These are phyloP conservation scores for Backusella westeae DNA, from an alignment of 192 early-diverging fungal genomes.

Conservation along the genomic window DNA sequence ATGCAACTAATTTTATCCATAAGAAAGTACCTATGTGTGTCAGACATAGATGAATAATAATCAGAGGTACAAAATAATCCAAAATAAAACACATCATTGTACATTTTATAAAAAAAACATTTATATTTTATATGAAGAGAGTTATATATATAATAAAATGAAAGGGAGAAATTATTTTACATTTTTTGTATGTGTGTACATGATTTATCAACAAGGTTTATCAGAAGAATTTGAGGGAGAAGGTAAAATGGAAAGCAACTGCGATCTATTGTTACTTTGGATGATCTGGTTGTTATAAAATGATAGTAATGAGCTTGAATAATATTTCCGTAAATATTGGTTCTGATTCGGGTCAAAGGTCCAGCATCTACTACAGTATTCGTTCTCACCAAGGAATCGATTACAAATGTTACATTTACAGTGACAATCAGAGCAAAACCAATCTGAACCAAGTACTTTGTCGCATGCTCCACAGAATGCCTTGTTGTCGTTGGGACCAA, in stretches of 20 bases:
- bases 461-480: conserved; percentile 31
- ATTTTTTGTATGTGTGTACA: background rate
- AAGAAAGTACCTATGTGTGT: background rate
- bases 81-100: conserved; percentile 10
- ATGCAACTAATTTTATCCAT: background rate
- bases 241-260: background rate
- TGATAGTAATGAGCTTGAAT: background rate
- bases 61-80: background rate
- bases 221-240: conserved; percentile 11
- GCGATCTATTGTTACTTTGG: background rate
- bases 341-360: conserved; percentile 17
- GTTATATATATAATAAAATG: background rate
- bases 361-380: conserved; percentile 37
- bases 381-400: conserved; percentile 27
- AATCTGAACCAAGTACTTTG: conserved; percentile 28
- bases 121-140: background rate
- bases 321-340: conserved; percentile 7
- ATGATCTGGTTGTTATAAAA: background rate
- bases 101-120: background rate
- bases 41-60: background rate
- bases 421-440: conserved; percentile 38
- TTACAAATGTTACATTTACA: conserved; percentile 31
- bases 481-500: background rate
- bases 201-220: conserved; percentile 3
- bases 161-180: background rate